Evolutionary conservation across 768 basidiomycete species (phyloP).

Genomic region (Arthromyces matolae): DNA sequence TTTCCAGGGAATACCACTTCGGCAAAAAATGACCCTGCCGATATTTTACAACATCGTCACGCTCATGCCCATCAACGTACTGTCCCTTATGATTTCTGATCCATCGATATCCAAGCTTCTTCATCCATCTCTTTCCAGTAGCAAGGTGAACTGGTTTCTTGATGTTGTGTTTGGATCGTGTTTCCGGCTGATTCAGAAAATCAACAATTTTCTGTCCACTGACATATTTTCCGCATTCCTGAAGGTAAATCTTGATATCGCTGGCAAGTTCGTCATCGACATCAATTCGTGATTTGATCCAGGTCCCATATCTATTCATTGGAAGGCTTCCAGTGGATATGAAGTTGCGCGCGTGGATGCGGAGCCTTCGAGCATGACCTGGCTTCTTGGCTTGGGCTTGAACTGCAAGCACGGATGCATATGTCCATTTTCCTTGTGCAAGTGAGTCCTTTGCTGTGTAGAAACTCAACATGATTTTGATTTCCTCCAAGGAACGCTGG

Average conservation of each 20-base stretch:
- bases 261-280: slow-evolving; percentile 17
- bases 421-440: slow-evolving; percentile 3
- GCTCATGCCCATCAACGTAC: slow-evolving; percentile 31
- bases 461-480: slow-evolving; percentile 7
- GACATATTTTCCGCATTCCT: slow-evolving; percentile 22
- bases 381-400: slow-evolving; percentile 8
- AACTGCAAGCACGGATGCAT: slow-evolving; percentile 4
- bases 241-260: slow-evolving; percentile 15
- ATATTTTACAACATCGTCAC: slow-evolving; percentile 27
- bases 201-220: slow-evolving; percentile 20
- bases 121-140: slow-evolving; percentile 25
- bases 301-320: slow-evolving; percentile 17
- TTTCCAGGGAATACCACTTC: slow-evolving; percentile 12
- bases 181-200: slow-evolving; percentile 12
- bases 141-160: slow-evolving; percentile 9
- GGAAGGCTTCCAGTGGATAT: slow-evolving; percentile 15
- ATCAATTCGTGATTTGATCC: slow-evolving; percentile 12
- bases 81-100: slow-evolving; percentile 16
- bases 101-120: slow-evolving; percentile 22
- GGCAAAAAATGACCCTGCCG: slow-evolving; percentile 21
- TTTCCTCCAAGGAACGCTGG: slow-evolving; percentile 5
- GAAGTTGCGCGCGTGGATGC: slow-evolving; percentile 18
- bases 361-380: slow-evolving; percentile 11
- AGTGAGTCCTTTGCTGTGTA: not conserved
- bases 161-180: slow-evolving; percentile 9